Conservation (phyloP, 78 protist species). For the Blattamonas nauphoetae region DNA sequence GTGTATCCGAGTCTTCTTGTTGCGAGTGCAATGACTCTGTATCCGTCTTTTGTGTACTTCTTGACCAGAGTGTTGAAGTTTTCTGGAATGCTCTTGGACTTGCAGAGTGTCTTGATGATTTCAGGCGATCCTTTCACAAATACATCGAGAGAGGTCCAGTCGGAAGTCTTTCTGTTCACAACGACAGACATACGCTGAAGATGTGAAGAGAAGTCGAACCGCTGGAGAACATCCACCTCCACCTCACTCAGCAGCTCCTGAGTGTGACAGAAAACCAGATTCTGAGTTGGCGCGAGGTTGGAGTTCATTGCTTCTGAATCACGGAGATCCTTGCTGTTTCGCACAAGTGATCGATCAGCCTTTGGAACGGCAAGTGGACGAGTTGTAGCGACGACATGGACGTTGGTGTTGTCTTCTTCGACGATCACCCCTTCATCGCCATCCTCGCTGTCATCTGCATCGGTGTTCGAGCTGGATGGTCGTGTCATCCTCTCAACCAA, state of each 20-base stretch:
- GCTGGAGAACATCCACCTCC: constrained; percentile 30
- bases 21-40: constrained; percentile 61
- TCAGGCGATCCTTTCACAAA: constrained; percentile 82
- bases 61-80: constrained; percentile 22
- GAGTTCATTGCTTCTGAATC: too few species aligned
- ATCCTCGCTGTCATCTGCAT: neutral
- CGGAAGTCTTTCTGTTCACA: neutral
- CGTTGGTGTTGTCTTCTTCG: too few species aligned
- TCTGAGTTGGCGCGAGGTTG: neutral
- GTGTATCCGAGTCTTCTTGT: neutral
- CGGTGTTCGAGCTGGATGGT: neutral
- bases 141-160: neutral
- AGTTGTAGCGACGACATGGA: neutral
- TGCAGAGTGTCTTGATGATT: constrained; percentile 36
- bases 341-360: neutral
- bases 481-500: neutral
- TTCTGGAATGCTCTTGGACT: constrained; percentile 6
- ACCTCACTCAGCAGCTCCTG: neutral
- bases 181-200: constrained; percentile 68
- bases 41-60: constrained; percentile 55
- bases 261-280: neutral
- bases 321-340: too few species aligned
- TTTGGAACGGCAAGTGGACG: neutral
- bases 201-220: constrained; percentile 40
- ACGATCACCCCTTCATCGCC: too few species aligned